Evolutionary conservation across 2,329 filamentous ascomycete genomes (phyloP), one percentile per base, ranked within the genome.

Genomic region (Epichloe sylvatica): DNA sequence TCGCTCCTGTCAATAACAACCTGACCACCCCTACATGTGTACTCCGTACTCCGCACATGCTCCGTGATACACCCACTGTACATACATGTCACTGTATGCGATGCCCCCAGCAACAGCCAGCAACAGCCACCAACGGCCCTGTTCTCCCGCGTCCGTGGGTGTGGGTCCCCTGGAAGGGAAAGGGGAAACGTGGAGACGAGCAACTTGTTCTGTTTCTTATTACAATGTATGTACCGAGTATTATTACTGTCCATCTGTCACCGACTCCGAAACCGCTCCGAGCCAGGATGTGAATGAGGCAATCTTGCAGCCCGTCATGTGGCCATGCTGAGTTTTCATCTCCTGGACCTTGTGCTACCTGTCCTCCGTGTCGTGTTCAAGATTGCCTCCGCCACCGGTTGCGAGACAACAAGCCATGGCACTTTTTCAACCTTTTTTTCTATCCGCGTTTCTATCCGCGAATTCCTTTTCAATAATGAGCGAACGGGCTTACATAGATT

Each of bases 301-400:
- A 54, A 54, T 52, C 50, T 54, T 48, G 40, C 33, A 47, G 25
- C 36, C 21, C 43, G 52, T 54, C 52, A 54, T 51, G 52, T 54
- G 52, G 47, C 45, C 50, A 50, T 36, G 41, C 47, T 49, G 50
- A 53, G n/a, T 54, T 52, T 54, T 54, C 40, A 19, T 33, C 42
- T 21, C 42, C 45, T 15, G 13, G 47, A 38, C 30, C 7, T n/a
- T 12, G 33, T 34, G 42, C 19, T 34, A 40, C 25, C 7, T 30
- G 25, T 8, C 30, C 30, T 4, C 30, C 30, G 30, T 30, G 30
- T 30, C 8, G 30, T 30, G 8, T 30, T 30, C 30, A 30, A 30
- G 9, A 11, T 40, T 40, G 17, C 17, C 38, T 40, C 38, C 38
- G 38, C 38, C 17, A n/a, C n/a, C 38, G 15, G 38, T 13, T 2